Evolutionary conservation across 768 basidiomycete genomes (phyloP).

Genomic region (Leccinellum luteum): DNA sequence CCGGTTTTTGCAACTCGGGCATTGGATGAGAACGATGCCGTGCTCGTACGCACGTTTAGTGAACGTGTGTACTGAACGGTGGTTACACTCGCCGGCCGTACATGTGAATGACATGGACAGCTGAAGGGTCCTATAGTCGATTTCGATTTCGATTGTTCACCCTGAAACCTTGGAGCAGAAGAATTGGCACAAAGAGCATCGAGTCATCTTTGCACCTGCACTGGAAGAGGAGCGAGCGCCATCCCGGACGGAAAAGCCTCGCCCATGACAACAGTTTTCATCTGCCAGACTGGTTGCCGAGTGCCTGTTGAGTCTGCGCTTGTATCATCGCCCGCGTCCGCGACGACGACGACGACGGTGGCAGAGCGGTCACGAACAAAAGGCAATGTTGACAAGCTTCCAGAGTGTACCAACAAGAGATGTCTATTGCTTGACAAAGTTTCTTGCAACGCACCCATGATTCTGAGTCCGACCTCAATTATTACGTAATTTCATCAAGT

Average conservation of each 20-base stretch:
- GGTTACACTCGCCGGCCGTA: conserved; percentile 67
- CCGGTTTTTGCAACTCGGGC: conserved; percentile 88
- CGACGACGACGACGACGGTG: conserved; percentile 14
- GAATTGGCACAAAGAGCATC: conserved; percentile 24
- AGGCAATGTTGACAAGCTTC: conserved; percentile 42
- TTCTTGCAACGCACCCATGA: too few relatives aligned
- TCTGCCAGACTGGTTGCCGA: too few relatives aligned
- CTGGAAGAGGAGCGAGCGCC: conserved; percentile 39
- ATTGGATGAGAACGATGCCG: conserved; percentile 89
- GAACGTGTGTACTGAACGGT: conserved; percentile 87
- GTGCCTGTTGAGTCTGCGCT: too few relatives aligned
- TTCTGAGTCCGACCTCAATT: too few relatives aligned
- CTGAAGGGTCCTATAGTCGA: conserved; percentile 33
- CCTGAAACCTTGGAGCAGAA: conserved; percentile 7
- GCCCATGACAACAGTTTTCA: background rate
- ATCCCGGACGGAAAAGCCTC: conserved; percentile 36
- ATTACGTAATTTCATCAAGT: too few relatives aligned
- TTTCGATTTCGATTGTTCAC: background rate
- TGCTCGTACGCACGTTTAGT: conserved; percentile 78
- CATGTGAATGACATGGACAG: conserved; percentile 83
- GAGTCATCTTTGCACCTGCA: conserved; percentile 38
- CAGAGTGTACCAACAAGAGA: conserved; percentile 36
- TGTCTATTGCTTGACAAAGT: too few relatives aligned
- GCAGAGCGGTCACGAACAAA: conserved; percentile 28
- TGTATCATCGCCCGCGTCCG: conserved; percentile 19